Percentiles rank a stretch among this genome's conserved stretches.
Evolutionary conservation across 306 rosid genomes (phyloP).

Genomic region (Glycine latifolia): DNA sequence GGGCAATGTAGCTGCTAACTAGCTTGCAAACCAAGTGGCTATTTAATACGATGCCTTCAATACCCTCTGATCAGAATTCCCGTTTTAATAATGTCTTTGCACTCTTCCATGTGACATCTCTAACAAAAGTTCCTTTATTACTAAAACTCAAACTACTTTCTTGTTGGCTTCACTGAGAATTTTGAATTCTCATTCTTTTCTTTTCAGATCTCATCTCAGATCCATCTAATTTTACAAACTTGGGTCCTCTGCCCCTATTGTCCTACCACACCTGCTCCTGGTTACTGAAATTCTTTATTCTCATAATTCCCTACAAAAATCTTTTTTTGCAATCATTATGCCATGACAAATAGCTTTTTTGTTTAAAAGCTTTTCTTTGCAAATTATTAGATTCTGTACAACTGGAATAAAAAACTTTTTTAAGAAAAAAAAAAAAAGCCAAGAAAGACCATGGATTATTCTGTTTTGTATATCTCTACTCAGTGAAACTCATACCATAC

Average conservation of each 20-base stretch:
- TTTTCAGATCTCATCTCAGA: constrained; percentile 59
- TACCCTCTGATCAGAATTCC: constrained; percentile 42
- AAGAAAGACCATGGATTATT: constrained; percentile 22
- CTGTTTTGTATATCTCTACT: constrained; percentile 32
- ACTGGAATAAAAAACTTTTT: not conserved
- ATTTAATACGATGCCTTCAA: constrained; percentile 43
- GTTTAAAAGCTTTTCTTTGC: constrained; percentile 23
- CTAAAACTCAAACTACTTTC: not conserved
- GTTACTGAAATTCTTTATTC: constrained; percentile 36
- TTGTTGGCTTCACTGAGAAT: constrained; percentile 40
- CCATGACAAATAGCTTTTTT: constrained; percentile 48
- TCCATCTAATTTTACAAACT: constrained; percentile 39
- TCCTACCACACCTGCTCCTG: constrained; percentile 43
- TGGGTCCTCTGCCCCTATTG: constrained; percentile 14
- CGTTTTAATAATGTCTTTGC: constrained; percentile 24
- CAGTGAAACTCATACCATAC: constrained; percentile 31
- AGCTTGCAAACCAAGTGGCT: constrained; percentile 29
- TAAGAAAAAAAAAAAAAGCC: not conserved
- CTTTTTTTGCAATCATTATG: constrained; percentile 40
- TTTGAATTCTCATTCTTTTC: constrained; percentile 41
- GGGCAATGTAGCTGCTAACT: constrained; percentile 32
- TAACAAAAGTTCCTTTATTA: constrained; percentile 29
- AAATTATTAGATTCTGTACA: constrained; percentile 30
- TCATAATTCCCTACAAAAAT: constrained; percentile 39
- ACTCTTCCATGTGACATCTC: constrained; percentile 43